Evolutionary conservation across 345 rosid species (phyloP), one percentile per base, ranked within the genome.

Genomic region (Mercurialis annua): DNA sequence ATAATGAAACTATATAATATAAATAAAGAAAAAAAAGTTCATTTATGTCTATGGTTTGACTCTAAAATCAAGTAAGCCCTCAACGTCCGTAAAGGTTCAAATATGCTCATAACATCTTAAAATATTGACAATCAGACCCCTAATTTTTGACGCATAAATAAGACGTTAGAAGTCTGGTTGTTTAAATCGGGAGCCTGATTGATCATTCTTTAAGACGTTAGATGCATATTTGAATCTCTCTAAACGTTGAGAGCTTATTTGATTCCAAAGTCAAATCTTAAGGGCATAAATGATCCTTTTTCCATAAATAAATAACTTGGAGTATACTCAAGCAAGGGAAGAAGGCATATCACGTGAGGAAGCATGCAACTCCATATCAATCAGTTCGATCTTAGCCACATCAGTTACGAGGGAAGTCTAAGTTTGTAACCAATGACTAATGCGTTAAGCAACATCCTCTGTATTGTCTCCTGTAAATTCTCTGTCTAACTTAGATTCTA

Each of bases 391-490:
- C n/a, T n/a, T n/a, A 23, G 12, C 18, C 49, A 62, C 67, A 66
- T 62, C 79, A 73, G 77, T 70, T 60, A 66, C 77, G 76, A 76
- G 62, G 44, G 43, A 20, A 11, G 50, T 47, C 27, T 14, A 71
- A 42, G 72, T 34, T 64, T 57, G 43, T 61, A 48, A 47, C 42
- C 36, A 79, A 72, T 73, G 71, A 77, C 73, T 80, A 77, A 76
- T 76, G 82, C 85, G 84, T 80, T 70, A 80, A 84, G 85, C 84
- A 81, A 80, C 84, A 84, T 81, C 80, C 80, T 77, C 80, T 75
- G 76, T 62, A 46, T 52, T 71, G 73, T 75, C 82, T 65, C 64
- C 77, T 42, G 73, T 55, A 69, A 58, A 73, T 67, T 75, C 72
- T 64, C 58, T 67, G 71, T 51, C 8, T 62, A 56, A 21, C 58